Conservation (phyloP, 495 filamentous ascomycete species). For the Talaromyces proteolyticus region DNA sequence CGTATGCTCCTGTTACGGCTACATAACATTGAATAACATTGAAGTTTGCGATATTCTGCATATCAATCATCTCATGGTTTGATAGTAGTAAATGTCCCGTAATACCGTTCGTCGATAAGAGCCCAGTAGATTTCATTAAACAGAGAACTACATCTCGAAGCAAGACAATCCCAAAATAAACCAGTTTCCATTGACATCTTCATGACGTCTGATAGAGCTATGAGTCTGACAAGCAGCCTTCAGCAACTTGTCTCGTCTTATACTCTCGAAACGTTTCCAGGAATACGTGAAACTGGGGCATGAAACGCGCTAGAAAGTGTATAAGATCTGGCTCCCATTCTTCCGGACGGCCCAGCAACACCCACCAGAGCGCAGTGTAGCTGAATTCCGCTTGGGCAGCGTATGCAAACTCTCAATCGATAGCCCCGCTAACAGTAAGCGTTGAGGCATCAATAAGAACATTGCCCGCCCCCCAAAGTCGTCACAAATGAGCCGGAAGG, state of each 20-base stretch:
- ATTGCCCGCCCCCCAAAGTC: slow-evolving; percentile 28
- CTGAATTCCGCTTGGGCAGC: slow-evolving; percentile 18
- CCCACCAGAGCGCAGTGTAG: slow-evolving; percentile 16
- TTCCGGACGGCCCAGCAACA: slow-evolving; percentile 17
- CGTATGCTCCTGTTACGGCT: no score
- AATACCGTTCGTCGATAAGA: slow-evolving; percentile 13
- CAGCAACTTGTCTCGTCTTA: slow-evolving; percentile 7
- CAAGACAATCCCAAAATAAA: slow-evolving; percentile 13
- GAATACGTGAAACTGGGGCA: slow-evolving; percentile 10
- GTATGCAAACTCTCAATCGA: slow-evolving; percentile 22
- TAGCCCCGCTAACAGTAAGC: slow-evolving; percentile 11
- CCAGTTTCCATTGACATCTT: slow-evolving; percentile 14
- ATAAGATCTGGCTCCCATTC: slow-evolving; percentile 8
- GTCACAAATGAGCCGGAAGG: slow-evolving; percentile 27
- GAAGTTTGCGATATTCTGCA: no score
- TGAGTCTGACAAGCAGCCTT: no score
- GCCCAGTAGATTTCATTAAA: slow-evolving; percentile 15
- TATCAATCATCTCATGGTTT: no score
- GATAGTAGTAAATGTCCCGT: no score
- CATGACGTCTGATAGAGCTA: slow-evolving; percentile 13
- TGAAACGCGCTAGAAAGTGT: no score
- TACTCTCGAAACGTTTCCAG: no score
- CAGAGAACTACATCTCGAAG: slow-evolving; percentile 10
- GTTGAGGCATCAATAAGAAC: slow-evolving; percentile 18
- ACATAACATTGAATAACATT: no score